Evolutionary conservation across 305 asterid species (phyloP).

Genomic region (Fraxinus greggii): DNA sequence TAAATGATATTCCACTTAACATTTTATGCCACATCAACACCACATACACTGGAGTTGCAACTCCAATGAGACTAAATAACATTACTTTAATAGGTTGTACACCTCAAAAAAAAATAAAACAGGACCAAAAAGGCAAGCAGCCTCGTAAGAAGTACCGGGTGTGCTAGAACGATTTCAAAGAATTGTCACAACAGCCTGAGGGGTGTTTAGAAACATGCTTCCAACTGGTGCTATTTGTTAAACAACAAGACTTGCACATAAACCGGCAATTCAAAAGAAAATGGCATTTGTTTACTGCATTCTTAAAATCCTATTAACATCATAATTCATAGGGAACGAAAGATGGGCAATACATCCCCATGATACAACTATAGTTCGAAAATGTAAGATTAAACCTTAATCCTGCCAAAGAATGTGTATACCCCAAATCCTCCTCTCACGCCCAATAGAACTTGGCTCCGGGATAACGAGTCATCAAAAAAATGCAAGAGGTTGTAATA

Average conservation of each 20-base stretch:
- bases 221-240: not conserved
- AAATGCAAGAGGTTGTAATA: not conserved
- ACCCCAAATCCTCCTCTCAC: not conserved
- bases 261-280: not conserved
- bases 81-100: not conserved
- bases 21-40: not conserved
- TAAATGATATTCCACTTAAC: no score
- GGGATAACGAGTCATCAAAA: not conserved
- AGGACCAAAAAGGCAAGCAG: not conserved
- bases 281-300: not conserved
- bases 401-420: not conserved
- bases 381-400: not conserved
- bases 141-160: not conserved
- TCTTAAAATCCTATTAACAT: not conserved
- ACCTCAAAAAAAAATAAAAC: not conserved
- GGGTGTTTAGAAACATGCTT: not conserved
- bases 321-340: not conserved
- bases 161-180: not conserved
- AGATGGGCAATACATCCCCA: slow-evolving; percentile 3
- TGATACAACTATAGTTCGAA: slow-evolving; percentile 6
- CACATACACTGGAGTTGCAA: not conserved
- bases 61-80: not conserved
- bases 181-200: not conserved
- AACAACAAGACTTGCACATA: not conserved
- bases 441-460: not conserved